phyloP scores from a whole-genome alignment of 2,329 filamentous ascomycete species.

The Ophiostoma quercus region DNA sequence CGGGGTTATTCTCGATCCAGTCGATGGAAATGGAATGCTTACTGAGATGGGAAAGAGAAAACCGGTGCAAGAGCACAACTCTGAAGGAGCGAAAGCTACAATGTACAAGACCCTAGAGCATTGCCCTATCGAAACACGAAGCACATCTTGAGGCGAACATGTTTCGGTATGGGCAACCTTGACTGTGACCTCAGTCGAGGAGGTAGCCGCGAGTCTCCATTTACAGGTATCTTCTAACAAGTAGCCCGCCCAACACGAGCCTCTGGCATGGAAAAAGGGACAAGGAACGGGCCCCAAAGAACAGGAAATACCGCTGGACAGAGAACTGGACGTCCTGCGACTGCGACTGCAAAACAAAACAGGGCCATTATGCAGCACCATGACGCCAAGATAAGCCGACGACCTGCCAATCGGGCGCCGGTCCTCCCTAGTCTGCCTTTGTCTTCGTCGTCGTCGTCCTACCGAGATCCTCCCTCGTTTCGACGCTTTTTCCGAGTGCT shows the following conservation, averaged over 20 bases:
- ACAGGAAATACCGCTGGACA: neutral
- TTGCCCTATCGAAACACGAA: constrained; percentile 1
- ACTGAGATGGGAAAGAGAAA: neutral
- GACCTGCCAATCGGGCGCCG: neutral
- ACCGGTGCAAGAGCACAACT: neutral
- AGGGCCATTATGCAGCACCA: constrained; percentile 3
- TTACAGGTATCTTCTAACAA: neutral
- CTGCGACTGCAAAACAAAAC: neutral
- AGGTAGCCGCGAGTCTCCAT: neutral
- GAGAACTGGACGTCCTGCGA: no score
- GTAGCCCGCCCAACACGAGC: neutral
- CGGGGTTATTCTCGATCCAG: neutral
- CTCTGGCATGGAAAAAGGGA: neutral
- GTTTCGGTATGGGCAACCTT: constrained; percentile 6
- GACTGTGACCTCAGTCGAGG: neutral
- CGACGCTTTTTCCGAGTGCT: neutral
- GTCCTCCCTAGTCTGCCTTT: neutral
- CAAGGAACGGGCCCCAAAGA: neutral
- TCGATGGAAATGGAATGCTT: neutral
- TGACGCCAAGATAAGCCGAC: constrained; percentile 12
- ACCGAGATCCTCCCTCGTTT: constrained; percentile 1
- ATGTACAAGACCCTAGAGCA: neutral
- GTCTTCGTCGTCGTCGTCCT: neutral
- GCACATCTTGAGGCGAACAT: neutral
- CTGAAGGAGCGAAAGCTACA: neutral